Percentiles rank a stretch among this genome's conserved stretches.
phyloP scores from a whole-genome alignment of 2,329 filamentous ascomycete genomes.

The Didymellaceae sp. region DNA sequence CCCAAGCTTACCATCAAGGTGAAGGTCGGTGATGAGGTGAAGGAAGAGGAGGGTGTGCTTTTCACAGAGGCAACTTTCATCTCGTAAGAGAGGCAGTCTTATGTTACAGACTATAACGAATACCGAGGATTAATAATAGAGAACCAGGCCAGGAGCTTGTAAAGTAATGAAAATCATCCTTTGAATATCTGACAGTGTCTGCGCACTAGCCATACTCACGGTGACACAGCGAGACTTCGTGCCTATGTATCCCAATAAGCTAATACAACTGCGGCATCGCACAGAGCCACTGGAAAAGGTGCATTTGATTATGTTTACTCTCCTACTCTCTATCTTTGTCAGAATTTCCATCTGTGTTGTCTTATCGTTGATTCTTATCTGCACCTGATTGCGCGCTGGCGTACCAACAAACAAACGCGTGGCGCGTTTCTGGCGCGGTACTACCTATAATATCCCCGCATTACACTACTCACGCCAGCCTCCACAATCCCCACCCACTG shows the following conservation, averaged over 20 bases:
- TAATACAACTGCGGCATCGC: no score
- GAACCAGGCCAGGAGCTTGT: slow-evolving; percentile 45
- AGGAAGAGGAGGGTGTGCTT: slow-evolving; percentile 76
- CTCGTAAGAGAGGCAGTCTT: slow-evolving; percentile 60
- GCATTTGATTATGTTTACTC: neutral
- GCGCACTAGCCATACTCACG: neutral
- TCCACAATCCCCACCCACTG: slow-evolving; percentile 6
- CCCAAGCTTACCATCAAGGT: slow-evolving; percentile 79
- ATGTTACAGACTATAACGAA: slow-evolving; percentile 22
- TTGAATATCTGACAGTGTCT: neutral
- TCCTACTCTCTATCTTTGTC: neutral
- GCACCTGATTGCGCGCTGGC: slow-evolving; percentile 25
- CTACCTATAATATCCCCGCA: neutral
- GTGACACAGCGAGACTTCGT: slow-evolving; percentile 1
- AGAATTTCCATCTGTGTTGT: neutral
- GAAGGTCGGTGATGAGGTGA: slow-evolving; percentile 81
- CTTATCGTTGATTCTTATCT: slow-evolving; percentile 4
- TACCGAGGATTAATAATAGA: slow-evolving; percentile 42
- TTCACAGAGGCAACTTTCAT: slow-evolving; percentile 98
- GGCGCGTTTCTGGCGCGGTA: slow-evolving; percentile 2
- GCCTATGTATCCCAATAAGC: no score
- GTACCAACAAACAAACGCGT: slow-evolving; percentile 18
- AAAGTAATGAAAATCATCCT: slow-evolving; percentile 37
- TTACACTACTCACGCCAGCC: neutral
- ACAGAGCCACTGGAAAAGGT: neutral